Conservation (phyloP, 257 asterid genomes). For the Penstemon barbatus region DNA sequence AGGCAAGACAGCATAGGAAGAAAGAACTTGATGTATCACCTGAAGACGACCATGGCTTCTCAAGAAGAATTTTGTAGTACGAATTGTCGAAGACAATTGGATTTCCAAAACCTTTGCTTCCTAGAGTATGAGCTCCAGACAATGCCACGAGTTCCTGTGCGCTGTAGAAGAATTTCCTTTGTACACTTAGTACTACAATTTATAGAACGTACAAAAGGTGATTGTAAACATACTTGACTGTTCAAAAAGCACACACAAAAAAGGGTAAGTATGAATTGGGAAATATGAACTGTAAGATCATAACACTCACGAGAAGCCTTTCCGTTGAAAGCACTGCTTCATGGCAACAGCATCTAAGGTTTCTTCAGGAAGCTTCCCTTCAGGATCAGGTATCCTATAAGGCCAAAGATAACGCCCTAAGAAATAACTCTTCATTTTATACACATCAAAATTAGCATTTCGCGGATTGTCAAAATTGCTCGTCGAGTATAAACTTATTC, state of each 20-base stretch:
- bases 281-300: slow-evolving; percentile 5
- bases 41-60: slow-evolving; percentile 82
- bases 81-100: slow-evolving; percentile 81
- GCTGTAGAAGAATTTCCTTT: slow-evolving; percentile 38
- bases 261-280: slow-evolving; percentile 4
- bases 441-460: slow-evolving; percentile 1
- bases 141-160: slow-evolving; percentile 84
- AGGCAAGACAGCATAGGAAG: slow-evolving; percentile 11
- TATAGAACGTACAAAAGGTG: background rate
- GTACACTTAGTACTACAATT: slow-evolving; percentile 11
- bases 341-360: slow-evolving; percentile 61
- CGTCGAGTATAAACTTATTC: background rate
- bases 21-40: slow-evolving; percentile 40
- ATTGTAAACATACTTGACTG: background rate
- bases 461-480: background rate
- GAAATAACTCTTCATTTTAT: slow-evolving; percentile 9
- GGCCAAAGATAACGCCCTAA: slow-evolving; percentile 21
- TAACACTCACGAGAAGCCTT: slow-evolving; percentile 87
- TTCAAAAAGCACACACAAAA: background rate
- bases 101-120: slow-evolving; percentile 89
- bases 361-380: slow-evolving; percentile 89
- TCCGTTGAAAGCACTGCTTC: slow-evolving; percentile 62
- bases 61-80: slow-evolving; percentile 75
- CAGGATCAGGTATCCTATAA: slow-evolving; percentile 80
- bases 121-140: slow-evolving; percentile 93